A percentile compares a stretch with the other conserved stretches of the same genome.
phyloP scores from a whole-genome alignment of 2,329 filamentous ascomycete species.

The Macrophomina tecta region DNA sequence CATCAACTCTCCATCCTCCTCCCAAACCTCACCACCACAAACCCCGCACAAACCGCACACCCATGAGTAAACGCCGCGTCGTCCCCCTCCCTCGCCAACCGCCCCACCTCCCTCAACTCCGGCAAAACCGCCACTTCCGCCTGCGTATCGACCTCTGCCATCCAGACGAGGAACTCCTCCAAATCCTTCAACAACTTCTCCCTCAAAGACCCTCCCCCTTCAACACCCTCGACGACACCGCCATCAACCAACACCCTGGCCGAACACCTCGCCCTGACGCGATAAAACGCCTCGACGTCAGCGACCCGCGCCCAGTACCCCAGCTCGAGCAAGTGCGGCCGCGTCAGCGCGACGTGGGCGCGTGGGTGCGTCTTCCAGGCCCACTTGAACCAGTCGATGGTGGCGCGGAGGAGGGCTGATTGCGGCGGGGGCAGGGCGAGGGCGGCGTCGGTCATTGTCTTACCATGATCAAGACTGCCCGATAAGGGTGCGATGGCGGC shows the following conservation, averaged over 20 bases:
- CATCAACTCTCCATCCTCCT: neutral
- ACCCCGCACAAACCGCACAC: constrained; percentile 8
- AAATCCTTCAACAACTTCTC: neutral
- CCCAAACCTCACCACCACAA: constrained; percentile 18
- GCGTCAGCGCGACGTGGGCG: neutral
- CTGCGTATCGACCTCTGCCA: neutral
- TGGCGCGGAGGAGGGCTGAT: neutral
- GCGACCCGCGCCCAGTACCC: neutral
- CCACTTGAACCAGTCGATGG: constrained; percentile 19
- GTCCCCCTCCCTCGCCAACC: neutral
- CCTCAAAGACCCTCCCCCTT: neutral
- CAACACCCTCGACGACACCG: no score
- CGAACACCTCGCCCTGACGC: neutral
- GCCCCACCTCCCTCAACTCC: constrained; percentile 7
- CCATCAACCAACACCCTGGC: neutral
- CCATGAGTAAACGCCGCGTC: neutral
- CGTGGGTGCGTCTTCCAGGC: neutral
- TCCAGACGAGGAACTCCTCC: neutral
- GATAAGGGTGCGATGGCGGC: neutral
- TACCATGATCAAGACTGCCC: no score
- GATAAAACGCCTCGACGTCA: neutral
- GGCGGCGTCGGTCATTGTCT: neutral
- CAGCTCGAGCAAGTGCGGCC: neutral
- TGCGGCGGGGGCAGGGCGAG: neutral
- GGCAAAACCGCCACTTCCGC: neutral